Conservation (phyloP, 768 basidiomycete species). For the Suillus placidus region DNA sequence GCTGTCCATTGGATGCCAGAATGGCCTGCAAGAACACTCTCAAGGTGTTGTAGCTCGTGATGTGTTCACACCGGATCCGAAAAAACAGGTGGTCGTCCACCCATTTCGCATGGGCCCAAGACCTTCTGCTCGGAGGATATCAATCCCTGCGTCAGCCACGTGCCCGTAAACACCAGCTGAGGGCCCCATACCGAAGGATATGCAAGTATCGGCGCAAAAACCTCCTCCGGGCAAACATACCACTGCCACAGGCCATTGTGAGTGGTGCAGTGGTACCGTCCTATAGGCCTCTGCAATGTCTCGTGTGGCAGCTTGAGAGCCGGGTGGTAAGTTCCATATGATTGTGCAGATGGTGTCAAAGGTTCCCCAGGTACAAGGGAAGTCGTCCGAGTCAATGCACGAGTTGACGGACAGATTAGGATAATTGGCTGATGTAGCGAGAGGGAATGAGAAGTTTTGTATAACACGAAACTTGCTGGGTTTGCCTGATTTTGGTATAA, state of each 20-base stretch:
- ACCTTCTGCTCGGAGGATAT: neutral
- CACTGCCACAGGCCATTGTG: constrained; percentile 32
- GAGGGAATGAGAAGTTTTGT: too few relatives aligned
- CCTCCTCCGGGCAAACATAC: constrained; percentile 18
- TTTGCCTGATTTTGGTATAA: too few relatives aligned
- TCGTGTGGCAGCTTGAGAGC: constrained; percentile 30
- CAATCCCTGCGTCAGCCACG: constrained; percentile 9
- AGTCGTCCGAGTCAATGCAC: constrained; percentile 32
- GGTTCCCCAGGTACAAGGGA: constrained; percentile 50
- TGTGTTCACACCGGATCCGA: neutral
- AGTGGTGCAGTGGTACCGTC: constrained; percentile 29
- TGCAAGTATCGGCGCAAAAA: constrained; percentile 14
- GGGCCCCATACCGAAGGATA: neutral
- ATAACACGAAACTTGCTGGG: too few relatives aligned
- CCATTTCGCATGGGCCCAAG: neutral
- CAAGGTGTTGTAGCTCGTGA: constrained; percentile 9
- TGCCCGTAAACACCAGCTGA: neutral
- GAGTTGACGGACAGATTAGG: constrained; percentile 39
- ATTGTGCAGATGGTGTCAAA: constrained; percentile 21
- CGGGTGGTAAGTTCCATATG: constrained; percentile 29
- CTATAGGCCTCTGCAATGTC: constrained; percentile 40
- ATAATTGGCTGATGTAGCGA: too few relatives aligned
- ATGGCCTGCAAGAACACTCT: neutral
- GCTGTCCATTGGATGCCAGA: constrained; percentile 13
- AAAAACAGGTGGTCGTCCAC: constrained; percentile 9